Evolutionary conservation across 768 basidiomycete species (phyloP), one percentile per base, ranked within the genome.

Genomic region (Tremella yokohamensis): DNA sequence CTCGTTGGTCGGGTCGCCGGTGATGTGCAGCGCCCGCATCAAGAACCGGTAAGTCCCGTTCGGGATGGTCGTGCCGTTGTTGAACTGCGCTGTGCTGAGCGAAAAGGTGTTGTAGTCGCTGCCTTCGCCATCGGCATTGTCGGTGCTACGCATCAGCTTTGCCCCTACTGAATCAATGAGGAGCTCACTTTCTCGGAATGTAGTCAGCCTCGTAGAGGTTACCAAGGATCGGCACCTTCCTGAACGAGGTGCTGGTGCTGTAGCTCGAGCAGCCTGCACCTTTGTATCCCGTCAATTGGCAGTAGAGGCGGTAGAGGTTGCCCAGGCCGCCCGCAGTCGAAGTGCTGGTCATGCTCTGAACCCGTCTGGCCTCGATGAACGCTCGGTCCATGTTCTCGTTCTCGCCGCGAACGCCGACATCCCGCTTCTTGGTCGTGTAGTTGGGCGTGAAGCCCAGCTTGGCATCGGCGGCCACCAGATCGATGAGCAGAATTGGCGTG

Each of bases 141-240:
- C 44, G 29, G 51, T 55, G 45, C 40, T 51, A 47, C 24, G n/a
- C 19, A 45, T 38, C 47, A 57, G 47, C 18, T 25, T 49, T 19
- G 22, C 44, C 40, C 16, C 26, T 19, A 47, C 15, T 18, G 3
- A 22, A 13, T 37, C 1, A 22, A 1, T 34, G 26, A 15, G 24
- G 16, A 61, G 76, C 80, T 24, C 70, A 82, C 68, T 82, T 82
- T 40, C 85, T 79, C 11, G 81, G 70, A 40, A 81, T 64, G 68
- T 80, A 84, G 55, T 81, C 78, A 12, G 78, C 65, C 56, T 83
- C 80, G 29, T 75, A 77, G 3, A 86, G 64, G 16, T 80, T 73
- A 13, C 84, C 84, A 18, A 85, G 18, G 38, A 81, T 81, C 69
- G 69, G 83, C 78, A 50, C 80, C 67, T 63, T 64, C 38, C 57